A percentile compares a stretch with the other conserved stretches of the same genome.
Evolutionary conservation across 2,329 filamentous ascomycete genomes (phyloP).

Genomic region (Penicillium sp.): DNA sequence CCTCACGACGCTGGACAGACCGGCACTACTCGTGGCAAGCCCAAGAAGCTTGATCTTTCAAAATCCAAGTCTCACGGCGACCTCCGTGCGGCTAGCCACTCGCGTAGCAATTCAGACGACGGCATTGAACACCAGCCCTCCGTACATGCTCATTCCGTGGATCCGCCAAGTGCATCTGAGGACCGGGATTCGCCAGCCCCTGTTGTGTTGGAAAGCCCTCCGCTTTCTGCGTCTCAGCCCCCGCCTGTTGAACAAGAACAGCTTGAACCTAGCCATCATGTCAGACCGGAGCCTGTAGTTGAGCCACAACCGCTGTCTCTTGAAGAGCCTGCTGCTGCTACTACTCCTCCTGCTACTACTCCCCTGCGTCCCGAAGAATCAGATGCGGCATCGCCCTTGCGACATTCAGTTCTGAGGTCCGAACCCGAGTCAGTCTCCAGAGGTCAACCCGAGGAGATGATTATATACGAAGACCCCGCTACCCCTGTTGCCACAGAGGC

Average conservation of each 20-base stretch:
- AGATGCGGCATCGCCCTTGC: slow-evolving; percentile 4
- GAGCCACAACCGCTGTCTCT: slow-evolving; percentile 9
- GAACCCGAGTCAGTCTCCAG: slow-evolving; percentile 10
- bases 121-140: slow-evolving; percentile 11
- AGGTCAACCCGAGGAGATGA: slow-evolving; percentile 17
- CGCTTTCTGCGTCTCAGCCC: slow-evolving; percentile 14
- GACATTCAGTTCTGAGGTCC: slow-evolving; percentile 2
- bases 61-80: slow-evolving; percentile 27
- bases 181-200: slow-evolving; percentile 43
- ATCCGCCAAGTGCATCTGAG: slow-evolving; percentile 47
- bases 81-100: slow-evolving; percentile 27
- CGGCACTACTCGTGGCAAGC: slow-evolving; percentile 31
- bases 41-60: slow-evolving; percentile 31
- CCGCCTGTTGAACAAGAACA: slow-evolving; percentile 1
- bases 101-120: slow-evolving; percentile 23
- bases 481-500: slow-evolving; percentile 13
- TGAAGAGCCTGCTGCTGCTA: slow-evolving; percentile 4
- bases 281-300: slow-evolving; percentile 10
- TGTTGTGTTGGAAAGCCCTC: slow-evolving; percentile 20
- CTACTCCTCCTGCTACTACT: slow-evolving; percentile 3
- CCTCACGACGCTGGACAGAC: slow-evolving; percentile 29
- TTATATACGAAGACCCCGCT: slow-evolving; percentile 26
- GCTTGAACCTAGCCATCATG: slow-evolving; percentile 1
- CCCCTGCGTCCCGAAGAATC: slow-evolving; percentile 2
- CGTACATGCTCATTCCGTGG: slow-evolving; percentile 6